Evolutionary conservation across 2,329 filamentous ascomycete genomes (phyloP), one percentile per base, ranked within the genome.

Genomic region (Davidsoniella eucalypti): DNA sequence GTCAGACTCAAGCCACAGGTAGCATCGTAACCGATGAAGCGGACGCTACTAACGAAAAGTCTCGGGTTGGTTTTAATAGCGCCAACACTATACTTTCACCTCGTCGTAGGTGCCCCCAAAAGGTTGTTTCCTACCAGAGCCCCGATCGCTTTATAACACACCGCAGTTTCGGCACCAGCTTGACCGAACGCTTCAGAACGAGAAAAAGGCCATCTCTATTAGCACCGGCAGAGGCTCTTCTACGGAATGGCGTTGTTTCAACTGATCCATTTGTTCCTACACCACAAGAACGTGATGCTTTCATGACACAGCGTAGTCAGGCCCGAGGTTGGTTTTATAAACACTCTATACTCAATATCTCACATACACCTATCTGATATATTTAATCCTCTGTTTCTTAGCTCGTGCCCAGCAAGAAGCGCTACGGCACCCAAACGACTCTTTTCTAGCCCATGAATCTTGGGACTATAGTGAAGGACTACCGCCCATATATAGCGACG

Each of bases 221-320:
- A 16, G 50, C 51, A 9, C 37, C 33, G 10, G 29, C 36, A 8
- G 51, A 53, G 17, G 36, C 47, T 18, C 40, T 47, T n/a, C 40
- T 45, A 12, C 39, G 51, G 12, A 33, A 44, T 17, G 44, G 39
- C 17, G 10, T 39, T 38, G 47, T 43, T n/a, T 50, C 51, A 17
- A 36, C 47, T 40, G 51, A 53, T 18, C 42, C 51, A 2, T 53
- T 53, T 23, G 43, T 50, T 17, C 48, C 47, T 14, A 53, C 51
- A 5, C 18, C 44, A 17, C 43, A 50, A 16, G 42, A 53, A 33
- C 49, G 44, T 18, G 25, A 46, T 29, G 39, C 43, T 41, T 33
- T 26, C n/a, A 43, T 46, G 17, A n/a, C 40, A 10, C 48, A 47
- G 10, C 42, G 44, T 21, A 49, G 47, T 12, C 44, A 50, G n/a